Conservation (phyloP, 2,329 filamentous ascomycete species). For the Scedosporium minutisporum region DNA sequence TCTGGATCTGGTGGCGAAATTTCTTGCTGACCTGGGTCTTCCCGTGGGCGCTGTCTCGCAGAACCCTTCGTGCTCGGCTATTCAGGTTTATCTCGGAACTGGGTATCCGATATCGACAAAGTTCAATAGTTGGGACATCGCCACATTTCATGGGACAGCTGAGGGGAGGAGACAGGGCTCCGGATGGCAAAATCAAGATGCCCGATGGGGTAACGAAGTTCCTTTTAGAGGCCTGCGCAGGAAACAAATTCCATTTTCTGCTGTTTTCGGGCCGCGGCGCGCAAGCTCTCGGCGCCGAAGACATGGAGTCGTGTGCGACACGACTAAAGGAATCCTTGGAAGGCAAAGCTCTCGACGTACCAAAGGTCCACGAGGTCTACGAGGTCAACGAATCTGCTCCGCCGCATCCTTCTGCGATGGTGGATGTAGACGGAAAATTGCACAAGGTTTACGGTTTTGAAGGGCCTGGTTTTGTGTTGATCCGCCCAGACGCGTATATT, state of each 20-base stretch:
- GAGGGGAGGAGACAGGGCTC: slow-evolving; percentile 36
- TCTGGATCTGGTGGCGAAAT: slow-evolving; percentile 27
- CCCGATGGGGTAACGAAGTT: slow-evolving; percentile 10
- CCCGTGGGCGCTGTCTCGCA: slow-evolving; percentile 21
- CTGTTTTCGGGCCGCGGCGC: slow-evolving; percentile 19
- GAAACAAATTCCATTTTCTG: slow-evolving; percentile 19
- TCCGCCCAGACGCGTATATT: neutral
- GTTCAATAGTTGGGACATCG: slow-evolving; percentile 24
- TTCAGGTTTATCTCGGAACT: slow-evolving; percentile 31
- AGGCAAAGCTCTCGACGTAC: neutral
- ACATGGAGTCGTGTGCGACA: neutral
- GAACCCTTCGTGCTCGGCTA: slow-evolving; percentile 11
- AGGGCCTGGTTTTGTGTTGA: neutral
- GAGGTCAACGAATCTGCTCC: neutral
- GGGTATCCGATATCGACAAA: slow-evolving; percentile 30
- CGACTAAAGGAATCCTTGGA: neutral
- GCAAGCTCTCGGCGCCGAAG: slow-evolving; percentile 3
- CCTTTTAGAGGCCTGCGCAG: slow-evolving; percentile 18
- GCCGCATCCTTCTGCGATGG: neutral
- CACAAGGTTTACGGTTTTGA: neutral
- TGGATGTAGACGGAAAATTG: neutral
- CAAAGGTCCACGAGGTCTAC: neutral
- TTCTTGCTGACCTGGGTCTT: slow-evolving; percentile 26
- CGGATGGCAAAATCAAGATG: slow-evolving; percentile 22
- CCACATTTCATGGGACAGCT: slow-evolving; percentile 22